These are phyloP conservation scores for Oryza officinalis DNA, from an alignment of 176 grass and related monocot genomes.

Conservation along the genomic window DNA sequence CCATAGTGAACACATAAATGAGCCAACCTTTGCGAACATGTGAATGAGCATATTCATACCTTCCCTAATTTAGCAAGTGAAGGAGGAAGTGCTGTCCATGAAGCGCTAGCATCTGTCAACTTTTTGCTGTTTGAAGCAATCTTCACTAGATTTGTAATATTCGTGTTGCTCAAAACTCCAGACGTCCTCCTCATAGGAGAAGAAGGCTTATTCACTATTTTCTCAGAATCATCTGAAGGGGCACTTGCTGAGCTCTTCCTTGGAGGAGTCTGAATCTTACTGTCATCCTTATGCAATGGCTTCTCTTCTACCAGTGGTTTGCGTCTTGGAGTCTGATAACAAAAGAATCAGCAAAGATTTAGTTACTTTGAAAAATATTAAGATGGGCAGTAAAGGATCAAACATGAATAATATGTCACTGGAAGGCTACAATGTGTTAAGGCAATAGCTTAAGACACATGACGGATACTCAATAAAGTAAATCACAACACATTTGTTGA, in stretches of 20 bases:
- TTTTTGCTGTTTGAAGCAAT: conserved; percentile 65
- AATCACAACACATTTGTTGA: not conserved
- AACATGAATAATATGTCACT: not conserved
- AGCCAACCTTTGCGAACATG: not conserved
- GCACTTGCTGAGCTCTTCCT: conserved; percentile 69
- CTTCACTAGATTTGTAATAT: conserved; percentile 79
- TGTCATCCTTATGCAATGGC: conserved; percentile 58
- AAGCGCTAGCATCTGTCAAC: conserved; percentile 62
- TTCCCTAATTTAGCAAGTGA: conserved; percentile 85
- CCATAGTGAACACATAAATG: not conserved
- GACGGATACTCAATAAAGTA: conserved; percentile 6
- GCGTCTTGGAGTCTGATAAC: conserved; percentile 59
- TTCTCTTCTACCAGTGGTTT: conserved; percentile 70
- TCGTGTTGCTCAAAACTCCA: conserved; percentile 54
- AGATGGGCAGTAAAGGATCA: conserved; percentile 11
- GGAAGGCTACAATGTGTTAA: conserved; percentile 1
- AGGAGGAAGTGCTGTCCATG: conserved; percentile 67
- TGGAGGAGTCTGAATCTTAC: conserved; percentile 66
- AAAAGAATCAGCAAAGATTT: conserved; percentile 24
- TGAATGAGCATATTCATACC: conserved; percentile 42
- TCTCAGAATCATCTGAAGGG: conserved; percentile 65
- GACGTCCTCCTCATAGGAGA: conserved; percentile 50
- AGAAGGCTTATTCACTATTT: conserved; percentile 43
- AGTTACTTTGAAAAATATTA: not conserved
- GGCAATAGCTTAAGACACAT: conserved; percentile 1